Evolutionary conservation across 163 green algal genomes (phyloP), one percentile per base, ranked within the genome.

Genomic region (Volvox carteri): DNA sequence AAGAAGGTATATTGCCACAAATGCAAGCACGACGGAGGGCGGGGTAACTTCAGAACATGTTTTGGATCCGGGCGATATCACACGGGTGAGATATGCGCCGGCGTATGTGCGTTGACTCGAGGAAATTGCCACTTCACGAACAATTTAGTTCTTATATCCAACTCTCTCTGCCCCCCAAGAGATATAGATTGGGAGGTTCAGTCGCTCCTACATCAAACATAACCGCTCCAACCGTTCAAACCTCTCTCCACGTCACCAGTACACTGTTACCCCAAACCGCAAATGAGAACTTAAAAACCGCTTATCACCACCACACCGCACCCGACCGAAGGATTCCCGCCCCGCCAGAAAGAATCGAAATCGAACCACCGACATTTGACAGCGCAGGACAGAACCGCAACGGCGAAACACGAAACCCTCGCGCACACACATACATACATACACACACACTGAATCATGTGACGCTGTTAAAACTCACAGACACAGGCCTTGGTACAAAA

Each of bases 221-320:
- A 81, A 81, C 73, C 73, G n/a, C 73, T 81, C 73, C 73, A 81
- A 81, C 73, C 73, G 73, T 81, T 62, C 73, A 81, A 81, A 65
- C 73, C 42, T 81, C 73, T 81, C 73, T 65, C 44, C 73, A 56
- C 39, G 41, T 78, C 73, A 81, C 73, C 73, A 65, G 44, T 42
- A 11, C 62, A 65, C 73, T 28, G 73, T 46, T 37, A 65, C 44
- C 73, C 73, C 41, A 78, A 37, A 21, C 39, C 46, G 70, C 70
- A n/a, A 54, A 54, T 78, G 37, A 78, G 70, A 56, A 73, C 62
- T 67, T n/a, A n/a, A 65, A 11, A 19, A 28, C 65, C 65, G 65
- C 39, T 37, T 42, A 78, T 46, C 44, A 44, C 65, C 25, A 78
- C 46, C 44, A 44, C 65, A 81, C 65, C 73, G n/a, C 73, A 44